Percentiles rank a stretch among this genome's conserved stretches.
phyloP scores from a whole-genome alignment of 495 filamentous ascomycete species.

The Lasiosphaeria miniovina region DNA sequence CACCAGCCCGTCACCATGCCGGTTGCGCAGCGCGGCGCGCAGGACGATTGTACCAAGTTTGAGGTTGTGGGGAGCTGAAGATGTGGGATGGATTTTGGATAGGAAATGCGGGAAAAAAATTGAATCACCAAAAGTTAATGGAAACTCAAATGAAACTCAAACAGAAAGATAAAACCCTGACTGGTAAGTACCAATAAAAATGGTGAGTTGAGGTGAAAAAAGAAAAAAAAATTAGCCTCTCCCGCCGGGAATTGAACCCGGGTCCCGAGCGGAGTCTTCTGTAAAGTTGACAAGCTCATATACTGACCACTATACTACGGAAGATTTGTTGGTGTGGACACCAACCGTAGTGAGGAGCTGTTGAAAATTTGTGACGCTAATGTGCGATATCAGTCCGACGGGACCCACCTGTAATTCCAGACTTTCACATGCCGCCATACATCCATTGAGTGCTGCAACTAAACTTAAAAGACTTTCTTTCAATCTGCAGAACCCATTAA shows the following conservation, averaged over 20 bases:
- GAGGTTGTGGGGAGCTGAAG: constrained; percentile 7
- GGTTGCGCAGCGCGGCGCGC: constrained; percentile 27
- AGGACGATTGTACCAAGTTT: constrained; percentile 30
- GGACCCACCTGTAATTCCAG: too few species aligned
- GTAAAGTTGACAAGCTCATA: constrained; percentile 3
- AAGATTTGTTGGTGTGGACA: constrained; percentile 1
- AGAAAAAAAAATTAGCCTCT: too few species aligned
- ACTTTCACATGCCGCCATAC: too few species aligned
- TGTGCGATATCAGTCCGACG: not conserved
- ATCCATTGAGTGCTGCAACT: too few species aligned
- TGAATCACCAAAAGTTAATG: not conserved
- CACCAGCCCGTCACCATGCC: constrained; percentile 31
- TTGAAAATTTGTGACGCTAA: not conserved
- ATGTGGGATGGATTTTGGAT: not conserved
- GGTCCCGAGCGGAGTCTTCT: not conserved
- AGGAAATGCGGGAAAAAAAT: not conserved
- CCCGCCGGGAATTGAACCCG: not conserved
- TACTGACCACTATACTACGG: constrained; percentile 2
- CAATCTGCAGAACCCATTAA: too few species aligned
- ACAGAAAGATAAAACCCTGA: not conserved
- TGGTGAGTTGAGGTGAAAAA: too few species aligned
- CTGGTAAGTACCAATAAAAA: too few species aligned
- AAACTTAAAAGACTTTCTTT: too few species aligned
- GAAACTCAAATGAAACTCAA: not conserved
- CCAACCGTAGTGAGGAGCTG: not conserved